Conservation (phyloP, 2,329 filamentous ascomycete genomes). For the Nemania diffusa region DNA sequence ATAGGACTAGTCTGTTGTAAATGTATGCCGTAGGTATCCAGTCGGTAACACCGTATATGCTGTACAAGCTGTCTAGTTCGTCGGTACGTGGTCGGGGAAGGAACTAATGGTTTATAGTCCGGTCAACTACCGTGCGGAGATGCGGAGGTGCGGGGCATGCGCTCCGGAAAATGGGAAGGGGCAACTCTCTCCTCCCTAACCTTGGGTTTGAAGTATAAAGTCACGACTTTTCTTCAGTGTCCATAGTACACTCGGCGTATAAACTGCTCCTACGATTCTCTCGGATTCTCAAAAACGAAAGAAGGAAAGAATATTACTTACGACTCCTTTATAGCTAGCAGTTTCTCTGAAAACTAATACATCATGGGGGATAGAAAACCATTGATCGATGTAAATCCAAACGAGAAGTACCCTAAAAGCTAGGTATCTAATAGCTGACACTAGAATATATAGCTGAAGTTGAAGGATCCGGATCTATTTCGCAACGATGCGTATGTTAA, state of each 20-base stretch:
- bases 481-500: constrained; percentile 63
- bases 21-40: neutral
- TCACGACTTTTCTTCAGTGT: neutral
- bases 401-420: neutral
- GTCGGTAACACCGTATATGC: neutral
- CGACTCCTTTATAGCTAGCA: neutral
- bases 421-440: constrained; percentile 3
- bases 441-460: constrained; percentile 49
- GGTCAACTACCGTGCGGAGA: neutral
- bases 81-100: neutral
- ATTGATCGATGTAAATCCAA: constrained; percentile 31
- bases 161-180: neutral
- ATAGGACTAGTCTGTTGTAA: neutral
- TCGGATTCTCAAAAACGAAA: neutral
- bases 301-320: neutral
- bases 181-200: neutral
- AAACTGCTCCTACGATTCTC: neutral
- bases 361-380: constrained; percentile 28
- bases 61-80: neutral
- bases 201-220: neutral
- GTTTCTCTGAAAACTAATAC: neutral
- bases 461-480: constrained; percentile 65
- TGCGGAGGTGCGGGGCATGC: neutral
- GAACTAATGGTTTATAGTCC: neutral
- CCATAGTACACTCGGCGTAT: neutral